Evolutionary conservation across 108 stramenopile species (phyloP), one percentile per base, ranked within the genome.

Genomic region (Cylindrotheca fusiformis): DNA sequence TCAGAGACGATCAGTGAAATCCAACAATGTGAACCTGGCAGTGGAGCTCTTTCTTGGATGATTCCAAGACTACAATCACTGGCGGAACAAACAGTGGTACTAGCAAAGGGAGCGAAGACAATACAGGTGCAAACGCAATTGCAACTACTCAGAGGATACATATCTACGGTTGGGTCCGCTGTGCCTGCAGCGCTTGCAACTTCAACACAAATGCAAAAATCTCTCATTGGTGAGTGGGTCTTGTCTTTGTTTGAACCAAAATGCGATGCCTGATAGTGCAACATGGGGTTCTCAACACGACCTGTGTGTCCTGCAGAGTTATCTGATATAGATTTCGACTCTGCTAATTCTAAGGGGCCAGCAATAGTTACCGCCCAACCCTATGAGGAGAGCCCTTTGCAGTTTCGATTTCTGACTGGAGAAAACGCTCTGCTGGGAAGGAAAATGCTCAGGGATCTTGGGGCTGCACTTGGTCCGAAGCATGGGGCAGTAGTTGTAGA

Each of bases 221-320:
- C 54, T 8, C 30, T 71, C 20, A 63, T 71, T 57, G 36, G 69
- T 71, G 63, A 62, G 69, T 67, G n/a, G n/a, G n/a, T n/a, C n/a
- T n/a, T n/a, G n/a, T n/a, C n/a, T n/a, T n/a, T n/a, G n/a, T n/a
- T n/a, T n/a, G n/a, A n/a, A n/a, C n/a, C n/a, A n/a, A n/a, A n/a
- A n/a, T n/a, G n/a, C n/a, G n/a, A n/a, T n/a, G n/a, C n/a, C n/a
- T n/a, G n/a, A n/a, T n/a, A n/a, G n/a, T n/a, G n/a, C n/a, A n/a
- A n/a, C n/a, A n/a, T n/a, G n/a, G n/a, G n/a, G n/a, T n/a, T n/a
- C n/a, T n/a, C n/a, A n/a, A n/a, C n/a, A n/a, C n/a, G n/a, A n/a
- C n/a, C n/a, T n/a, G n/a, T n/a, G n/a, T n/a, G n/a, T n/a, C n/a
- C n/a, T n/a, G n/a, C n/a, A n/a, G n/a, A n/a, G n/a, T n/a, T n/a